These are phyloP conservation scores for Aspergillus sp. DNA, from an alignment of 2,329 filamentous ascomycete species.

Conservation along the genomic window DNA sequence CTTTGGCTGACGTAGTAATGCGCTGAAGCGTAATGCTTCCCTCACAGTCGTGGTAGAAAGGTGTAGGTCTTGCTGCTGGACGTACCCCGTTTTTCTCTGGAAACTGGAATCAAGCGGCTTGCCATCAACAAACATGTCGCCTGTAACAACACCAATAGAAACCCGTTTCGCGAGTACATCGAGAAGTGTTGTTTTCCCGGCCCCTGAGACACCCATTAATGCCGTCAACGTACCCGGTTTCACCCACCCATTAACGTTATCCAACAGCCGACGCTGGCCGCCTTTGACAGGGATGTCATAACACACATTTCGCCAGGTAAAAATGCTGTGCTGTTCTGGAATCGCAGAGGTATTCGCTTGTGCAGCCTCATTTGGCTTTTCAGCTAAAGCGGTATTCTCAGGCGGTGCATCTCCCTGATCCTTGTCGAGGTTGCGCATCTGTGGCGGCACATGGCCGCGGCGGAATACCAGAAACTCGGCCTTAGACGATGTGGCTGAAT, in stretches of 20 bases:
- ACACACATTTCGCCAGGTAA: slow-evolving; percentile 56
- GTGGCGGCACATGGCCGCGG: slow-evolving; percentile 52
- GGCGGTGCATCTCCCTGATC: slow-evolving; percentile 18
- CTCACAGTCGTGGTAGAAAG: slow-evolving; percentile 80
- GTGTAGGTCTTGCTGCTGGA: slow-evolving; percentile 74
- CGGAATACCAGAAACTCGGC: slow-evolving; percentile 71
- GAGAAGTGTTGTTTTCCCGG: slow-evolving; percentile 63
- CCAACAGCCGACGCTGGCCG: slow-evolving; percentile 52
- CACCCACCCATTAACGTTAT: slow-evolving; percentile 56
- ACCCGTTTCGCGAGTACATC: slow-evolving; percentile 60
- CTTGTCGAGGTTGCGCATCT: slow-evolving; percentile 28
- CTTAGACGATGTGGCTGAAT: slow-evolving; percentile 61
- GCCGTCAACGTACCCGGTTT: slow-evolving; percentile 57
- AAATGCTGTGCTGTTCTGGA: slow-evolving; percentile 40
- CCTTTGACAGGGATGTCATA: slow-evolving; percentile 56
- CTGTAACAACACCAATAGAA: slow-evolving; percentile 63
- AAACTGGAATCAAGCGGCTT: slow-evolving; percentile 57
- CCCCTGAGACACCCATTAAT: slow-evolving; percentile 63
- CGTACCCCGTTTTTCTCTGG: slow-evolving; percentile 66
- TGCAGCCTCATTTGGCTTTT: slow-evolving; percentile 14
- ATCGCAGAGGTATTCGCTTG: slow-evolving; percentile 23
- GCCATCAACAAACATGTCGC: slow-evolving; percentile 67
- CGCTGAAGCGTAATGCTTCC: slow-evolving; percentile 82
- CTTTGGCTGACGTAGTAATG: slow-evolving; percentile 76
- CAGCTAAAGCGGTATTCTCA: slow-evolving; percentile 15